Evolutionary conservation across 192 early-diverging fungal genomes (phyloP), one percentile per base, ranked within the genome.

Genomic region (Cetraspora pellucida): DNA sequence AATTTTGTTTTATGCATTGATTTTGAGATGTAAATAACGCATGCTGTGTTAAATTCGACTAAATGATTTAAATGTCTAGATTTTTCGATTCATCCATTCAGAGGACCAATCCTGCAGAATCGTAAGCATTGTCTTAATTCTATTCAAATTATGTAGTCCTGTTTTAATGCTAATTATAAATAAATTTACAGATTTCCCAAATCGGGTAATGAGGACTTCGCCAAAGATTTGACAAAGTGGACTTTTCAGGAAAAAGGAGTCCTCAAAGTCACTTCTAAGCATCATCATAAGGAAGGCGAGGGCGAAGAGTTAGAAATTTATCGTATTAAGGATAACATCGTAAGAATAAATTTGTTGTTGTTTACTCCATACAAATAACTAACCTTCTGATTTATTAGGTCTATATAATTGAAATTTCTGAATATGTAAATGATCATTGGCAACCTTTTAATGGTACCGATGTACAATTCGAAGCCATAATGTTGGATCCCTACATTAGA

Each of bases 401-500:
- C 8, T 98, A 96, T 82, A 85, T 87, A 23, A 85, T 97, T 63
- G 90, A 91, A 25, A 81, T 99, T 37, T 84, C 92, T 0, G 94
- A 95, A 80, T 97, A 92, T 84, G 78, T 82, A 54, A 86, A 90
- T 76, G 87, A 89, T 81, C 72, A 85, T 27, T 99, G 97, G 96
- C 86, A 87, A n/a, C 91, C 96, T 17, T 97, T 93, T 79, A 83
- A 85, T 46, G 87, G 92, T 25, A 82, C 88, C 31, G 91, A 95
- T 78, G 83, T 98, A 60, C 96, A 98, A 81, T 90, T 98, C 72
- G 94, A 97, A 81, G 87, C 94, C 46, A 93, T 92, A 28, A 99
- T 99, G 98, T 87, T 99, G 52, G 97, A 99, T 81, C 98, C 98
- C 10, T 97, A 98, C 81, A 87, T 99, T 71, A 92, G 92, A 77